Evolutionary conservation across 2,329 filamentous ascomycete genomes (phyloP).

Genomic region (Beauveria brongniartii): DNA sequence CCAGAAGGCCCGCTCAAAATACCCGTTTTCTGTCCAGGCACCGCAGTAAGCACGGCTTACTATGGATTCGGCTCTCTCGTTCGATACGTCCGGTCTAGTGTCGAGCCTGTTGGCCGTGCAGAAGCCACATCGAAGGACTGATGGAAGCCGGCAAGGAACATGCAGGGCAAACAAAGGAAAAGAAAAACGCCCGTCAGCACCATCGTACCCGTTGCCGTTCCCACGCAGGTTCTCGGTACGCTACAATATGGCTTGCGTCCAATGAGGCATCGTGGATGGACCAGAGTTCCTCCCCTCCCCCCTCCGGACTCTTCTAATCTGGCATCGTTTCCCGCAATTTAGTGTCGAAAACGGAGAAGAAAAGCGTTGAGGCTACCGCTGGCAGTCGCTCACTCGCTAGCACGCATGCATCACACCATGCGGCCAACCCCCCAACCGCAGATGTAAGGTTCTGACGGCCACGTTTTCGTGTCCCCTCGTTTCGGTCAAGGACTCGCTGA

Average conservation of each 20-base stretch:
- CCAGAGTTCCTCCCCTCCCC: neutral
- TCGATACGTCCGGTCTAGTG: neutral
- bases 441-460: neutral
- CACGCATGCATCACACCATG: neutral
- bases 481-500: neutral
- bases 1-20: neutral
- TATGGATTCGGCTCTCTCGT: slow-evolving; percentile 1
- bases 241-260: neutral
- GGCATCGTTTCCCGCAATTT: slow-evolving; percentile 9
- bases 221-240: neutral
- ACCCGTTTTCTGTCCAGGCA: neutral
- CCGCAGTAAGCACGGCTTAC: neutral
- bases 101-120: neutral
- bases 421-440: neutral
- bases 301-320: slow-evolving; percentile 1
- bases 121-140: neutral
- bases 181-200: slow-evolving; percentile 1
- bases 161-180: no score
- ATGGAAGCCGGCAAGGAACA: neutral
- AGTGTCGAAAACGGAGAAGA: neutral
- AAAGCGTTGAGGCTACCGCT: neutral
- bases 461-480: neutral
- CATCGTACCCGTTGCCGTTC: neutral
- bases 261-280: neutral
- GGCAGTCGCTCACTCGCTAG: neutral